phyloP scores from a whole-genome alignment of 306 rosid genomes.

The Trifolium repens region DNA sequence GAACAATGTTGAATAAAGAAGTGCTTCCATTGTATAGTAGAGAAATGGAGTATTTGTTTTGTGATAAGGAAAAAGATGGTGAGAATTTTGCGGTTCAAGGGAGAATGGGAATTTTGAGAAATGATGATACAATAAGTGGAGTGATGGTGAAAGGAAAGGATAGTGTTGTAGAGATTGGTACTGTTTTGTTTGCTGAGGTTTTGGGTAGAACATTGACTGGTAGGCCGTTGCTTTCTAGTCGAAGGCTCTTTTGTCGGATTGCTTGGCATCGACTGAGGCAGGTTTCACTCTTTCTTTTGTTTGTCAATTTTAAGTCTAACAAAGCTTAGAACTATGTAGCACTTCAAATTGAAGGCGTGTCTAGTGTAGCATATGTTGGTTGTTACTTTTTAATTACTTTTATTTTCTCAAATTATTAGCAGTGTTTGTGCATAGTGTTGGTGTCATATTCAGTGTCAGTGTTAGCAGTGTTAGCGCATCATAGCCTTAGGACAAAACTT shows the following conservation, averaged over 20 bases:
- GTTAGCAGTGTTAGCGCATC: too few species aligned
- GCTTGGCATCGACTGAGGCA: conserved; percentile 99
- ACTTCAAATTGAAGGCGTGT: too few species aligned
- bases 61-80: conserved; percentile 60
- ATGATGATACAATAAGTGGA: conserved; percentile 65
- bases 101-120: conserved; percentile 80
- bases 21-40: conserved; percentile 87
- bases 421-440: too few species aligned
- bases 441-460: too few species aligned
- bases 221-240: conserved; percentile 86
- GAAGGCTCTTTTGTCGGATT: conserved; percentile 75
- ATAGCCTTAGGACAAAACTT: too few species aligned
- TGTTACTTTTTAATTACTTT: too few species aligned
- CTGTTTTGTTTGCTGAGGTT: conserved; percentile 90
- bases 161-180: conserved; percentile 83
- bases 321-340: not conserved
- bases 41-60: conserved; percentile 81
- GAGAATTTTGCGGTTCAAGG: conserved; percentile 66
- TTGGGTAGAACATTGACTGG: conserved; percentile 92
- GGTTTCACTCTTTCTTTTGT: conserved; percentile 74
- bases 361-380: too few species aligned
- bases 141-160: conserved; percentile 51
- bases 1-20: conserved; percentile 96
- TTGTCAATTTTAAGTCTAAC: not conserved
- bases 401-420: too few species aligned